Evolutionary conservation across 208 protist species (phyloP), one percentile per base, ranked within the genome.

Genomic region (Trypanosoma caninum): DNA sequence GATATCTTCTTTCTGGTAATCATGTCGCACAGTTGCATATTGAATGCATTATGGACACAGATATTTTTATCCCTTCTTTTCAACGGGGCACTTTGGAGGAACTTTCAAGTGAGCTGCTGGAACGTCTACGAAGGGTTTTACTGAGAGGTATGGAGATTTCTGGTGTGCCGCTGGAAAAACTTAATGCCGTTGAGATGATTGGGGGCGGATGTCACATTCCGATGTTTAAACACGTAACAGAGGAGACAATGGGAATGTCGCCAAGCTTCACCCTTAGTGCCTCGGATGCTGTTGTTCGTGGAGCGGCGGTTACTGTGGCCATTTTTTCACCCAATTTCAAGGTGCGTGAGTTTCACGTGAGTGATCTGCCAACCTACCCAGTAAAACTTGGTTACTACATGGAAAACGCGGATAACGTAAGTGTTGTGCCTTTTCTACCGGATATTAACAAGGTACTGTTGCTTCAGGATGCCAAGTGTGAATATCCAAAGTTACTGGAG

Each of bases 31-130:
- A 79, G 28, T 67, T 97, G 22, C 88, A 93, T 59, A 73, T 96
- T 13, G 90, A 97, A 74, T 93, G 92, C 66, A 47, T 97, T 25
- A 94, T 95, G 85, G 91, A 97, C 53, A 82, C 89, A n/a, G 91
- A 97, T 70, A 65, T 97, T 30, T 88, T 74, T 60, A 93, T 97
- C 41, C 74, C 84, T 10, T 64, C 60, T 57, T 93, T 93, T 46
- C 78, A 87, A 61, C 85, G 89, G 38, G 57, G 67, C 25, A 89
- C 79, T 40, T 74, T 97, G 57, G 89, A 97, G 65, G 44, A 61
- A 20, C 75, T 96, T 13, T 64, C 61, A 46, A 47, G 57, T 35
- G 54, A 33, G 14, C 34, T 95, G 6, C 30, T 89, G 27, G 71
- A 74, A 41, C 78, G 76, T 50, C 65, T 95, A 23, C 62, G 76